Conservation (phyloP, 805 yeast genomes). For the Blastobotrys chiropterorum region DNA sequence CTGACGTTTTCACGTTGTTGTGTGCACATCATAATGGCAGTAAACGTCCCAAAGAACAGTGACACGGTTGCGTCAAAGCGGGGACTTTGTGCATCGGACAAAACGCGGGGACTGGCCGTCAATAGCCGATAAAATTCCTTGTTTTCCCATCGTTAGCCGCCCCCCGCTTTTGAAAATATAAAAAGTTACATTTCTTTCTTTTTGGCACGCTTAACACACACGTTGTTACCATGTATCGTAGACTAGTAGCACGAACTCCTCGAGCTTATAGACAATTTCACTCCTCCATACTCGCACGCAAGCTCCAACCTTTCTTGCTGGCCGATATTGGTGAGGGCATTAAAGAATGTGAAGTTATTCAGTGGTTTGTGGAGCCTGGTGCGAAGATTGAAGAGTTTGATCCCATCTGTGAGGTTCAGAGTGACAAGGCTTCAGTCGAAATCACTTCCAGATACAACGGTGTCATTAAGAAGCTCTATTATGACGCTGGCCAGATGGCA, state of each 20-base stretch:
- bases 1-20: no score
- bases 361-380: conserved; percentile 34
- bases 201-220: no score
- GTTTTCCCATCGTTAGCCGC: background rate
- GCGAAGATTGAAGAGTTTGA: conserved; percentile 32
- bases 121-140: background rate
- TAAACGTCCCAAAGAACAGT: no score
- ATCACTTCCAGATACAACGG: conserved; percentile 32
- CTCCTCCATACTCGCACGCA: conserved; percentile 3
- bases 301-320: conserved; percentile 25
- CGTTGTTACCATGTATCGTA: background rate
- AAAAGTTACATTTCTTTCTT: background rate
- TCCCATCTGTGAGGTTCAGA: conserved; percentile 32
- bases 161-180: background rate
- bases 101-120: background rate
- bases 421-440: conserved; percentile 33
- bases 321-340: conserved; percentile 33
- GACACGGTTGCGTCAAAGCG: no score
- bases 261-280: conserved; percentile 6
- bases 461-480: conserved; percentile 28
- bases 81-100: background rate
- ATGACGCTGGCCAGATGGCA: conserved; percentile 33
- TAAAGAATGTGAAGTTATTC: conserved; percentile 33
- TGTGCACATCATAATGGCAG: no score
- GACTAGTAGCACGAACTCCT: background rate